Evolutionary conservation across 768 basidiomycete species (phyloP).

Genomic region (Strobilomyces confusus): DNA sequence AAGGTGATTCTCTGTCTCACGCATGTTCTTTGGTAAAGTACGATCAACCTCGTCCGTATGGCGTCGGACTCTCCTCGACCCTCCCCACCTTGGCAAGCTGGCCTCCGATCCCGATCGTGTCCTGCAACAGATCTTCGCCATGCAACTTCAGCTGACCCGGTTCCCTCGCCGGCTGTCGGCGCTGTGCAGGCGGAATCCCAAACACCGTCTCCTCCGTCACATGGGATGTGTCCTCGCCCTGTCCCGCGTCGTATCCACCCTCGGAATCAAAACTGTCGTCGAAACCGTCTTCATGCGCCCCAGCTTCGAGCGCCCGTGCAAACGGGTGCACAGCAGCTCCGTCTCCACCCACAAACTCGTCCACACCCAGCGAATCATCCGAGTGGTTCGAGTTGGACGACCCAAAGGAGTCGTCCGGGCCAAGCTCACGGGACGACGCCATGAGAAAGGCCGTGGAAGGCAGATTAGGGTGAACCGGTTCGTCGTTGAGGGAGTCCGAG

Average conservation of each 20-base stretch:
- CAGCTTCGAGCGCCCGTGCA: constrained; percentile 35
- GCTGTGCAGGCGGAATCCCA: constrained; percentile 56
- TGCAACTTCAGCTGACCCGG: constrained; percentile 46
- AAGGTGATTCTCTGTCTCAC: too few species aligned
- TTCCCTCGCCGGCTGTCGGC: constrained; percentile 27
- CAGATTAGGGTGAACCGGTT: constrained; percentile 53
- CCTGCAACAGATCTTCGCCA: constrained; percentile 60
- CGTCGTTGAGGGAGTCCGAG: constrained; percentile 55
- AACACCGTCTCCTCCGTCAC: constrained; percentile 66
- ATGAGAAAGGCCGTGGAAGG: constrained; percentile 73
- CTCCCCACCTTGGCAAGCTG: constrained; percentile 47
- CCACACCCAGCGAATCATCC: constrained; percentile 51
- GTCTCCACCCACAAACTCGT: constrained; percentile 34
- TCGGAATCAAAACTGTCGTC: constrained; percentile 53
- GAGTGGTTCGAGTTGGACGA: constrained; percentile 59
- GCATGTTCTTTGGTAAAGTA: constrained; percentile 17
- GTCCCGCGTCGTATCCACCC: constrained; percentile 27
- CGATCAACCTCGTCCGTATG: constrained; percentile 30
- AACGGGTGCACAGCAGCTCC: constrained; percentile 57
- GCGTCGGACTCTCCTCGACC: constrained; percentile 66
- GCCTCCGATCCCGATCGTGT: constrained; percentile 58
- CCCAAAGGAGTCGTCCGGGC: constrained; percentile 33
- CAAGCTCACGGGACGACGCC: constrained; percentile 39
- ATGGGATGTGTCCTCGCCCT: constrained; percentile 18
- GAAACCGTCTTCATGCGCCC: constrained; percentile 40